A percentile compares a stretch with the other conserved stretches of the same genome.
Conservation (phyloP, 345 rosid genomes). For the Dipteronia sinensis region DNA sequence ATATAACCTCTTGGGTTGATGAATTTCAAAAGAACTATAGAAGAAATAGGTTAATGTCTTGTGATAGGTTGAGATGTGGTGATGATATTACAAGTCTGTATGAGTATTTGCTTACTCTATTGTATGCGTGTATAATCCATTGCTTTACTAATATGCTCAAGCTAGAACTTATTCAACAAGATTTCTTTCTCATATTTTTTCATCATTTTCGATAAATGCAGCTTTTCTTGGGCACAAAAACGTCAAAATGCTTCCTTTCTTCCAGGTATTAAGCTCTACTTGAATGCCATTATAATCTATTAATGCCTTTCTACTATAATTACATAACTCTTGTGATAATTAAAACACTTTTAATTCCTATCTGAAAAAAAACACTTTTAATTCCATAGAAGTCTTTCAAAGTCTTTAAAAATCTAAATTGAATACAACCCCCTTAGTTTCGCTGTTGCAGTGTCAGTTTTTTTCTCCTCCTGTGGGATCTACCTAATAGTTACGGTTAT, state of each 20-base stretch:
- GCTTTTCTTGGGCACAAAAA: conserved; percentile 57
- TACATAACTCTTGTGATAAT: not conserved
- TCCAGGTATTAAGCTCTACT: conserved; percentile 36
- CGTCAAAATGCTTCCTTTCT: conserved; percentile 42
- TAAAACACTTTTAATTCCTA: no score
- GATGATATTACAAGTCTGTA: not conserved
- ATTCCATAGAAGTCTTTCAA: no score
- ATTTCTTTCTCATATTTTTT: not conserved
- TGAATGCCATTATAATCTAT: not conserved
- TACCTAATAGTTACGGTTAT: no score
- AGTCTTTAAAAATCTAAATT: no score
- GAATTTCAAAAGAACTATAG: no score
- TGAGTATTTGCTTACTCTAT: no score
- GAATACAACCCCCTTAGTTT: no score
- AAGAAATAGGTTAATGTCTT: not conserved
- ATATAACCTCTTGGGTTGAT: not conserved
- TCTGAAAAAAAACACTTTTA: not conserved
- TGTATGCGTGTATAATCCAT: not conserved
- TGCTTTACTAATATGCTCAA: not conserved
- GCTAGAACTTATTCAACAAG: not conserved
- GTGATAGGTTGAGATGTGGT: not conserved
- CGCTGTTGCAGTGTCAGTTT: no score
- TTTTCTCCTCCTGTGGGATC: no score
- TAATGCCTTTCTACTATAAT: not conserved
- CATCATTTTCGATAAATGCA: conserved; percentile 24